Conservation (phyloP, 2,329 filamentous ascomycete genomes). For the Clonostachys chloroleuca region DNA sequence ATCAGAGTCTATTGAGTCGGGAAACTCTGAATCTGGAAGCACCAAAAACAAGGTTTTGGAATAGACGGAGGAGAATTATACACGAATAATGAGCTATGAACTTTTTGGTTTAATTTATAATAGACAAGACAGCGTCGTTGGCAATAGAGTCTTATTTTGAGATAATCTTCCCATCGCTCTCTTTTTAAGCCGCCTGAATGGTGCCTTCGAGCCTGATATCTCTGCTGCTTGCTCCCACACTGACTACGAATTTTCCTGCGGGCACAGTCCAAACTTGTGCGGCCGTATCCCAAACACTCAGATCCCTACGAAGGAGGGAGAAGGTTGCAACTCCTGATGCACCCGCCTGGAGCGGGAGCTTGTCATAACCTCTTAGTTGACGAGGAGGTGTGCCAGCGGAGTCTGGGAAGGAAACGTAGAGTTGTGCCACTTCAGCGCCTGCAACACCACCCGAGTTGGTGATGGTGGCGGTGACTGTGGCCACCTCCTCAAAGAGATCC, state of each 20-base stretch:
- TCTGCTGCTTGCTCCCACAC: conserved; percentile 39
- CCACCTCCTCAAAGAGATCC: conserved; percentile 39
- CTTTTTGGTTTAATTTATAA: too few relatives aligned
- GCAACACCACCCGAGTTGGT: conserved; percentile 55
- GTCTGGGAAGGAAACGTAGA: conserved; percentile 45
- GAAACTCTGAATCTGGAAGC: too few relatives aligned
- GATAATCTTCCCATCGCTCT: too few relatives aligned
- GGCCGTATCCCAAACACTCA: conserved; percentile 63
- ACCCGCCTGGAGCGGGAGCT: conserved; percentile 53
- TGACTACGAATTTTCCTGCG: conserved; percentile 32
- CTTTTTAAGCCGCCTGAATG: neutral
- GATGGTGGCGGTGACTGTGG: conserved; percentile 53
- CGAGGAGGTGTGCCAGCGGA: conserved; percentile 31
- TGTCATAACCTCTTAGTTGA: conserved; percentile 57
- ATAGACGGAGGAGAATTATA: too few relatives aligned
- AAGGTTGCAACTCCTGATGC: conserved; percentile 49
- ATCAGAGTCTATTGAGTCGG: too few relatives aligned
- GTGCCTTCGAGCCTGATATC: conserved; percentile 33
- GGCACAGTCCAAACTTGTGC: conserved; percentile 53
- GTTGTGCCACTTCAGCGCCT: conserved; percentile 48
- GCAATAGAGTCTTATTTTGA: too few relatives aligned
- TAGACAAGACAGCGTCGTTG: too few relatives aligned
- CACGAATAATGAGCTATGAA: too few relatives aligned
- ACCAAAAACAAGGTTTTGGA: too few relatives aligned
- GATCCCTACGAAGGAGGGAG: conserved; percentile 52